Conservation (phyloP, 768 basidiomycete species). For the Coprinopsis marcescibilis region DNA sequence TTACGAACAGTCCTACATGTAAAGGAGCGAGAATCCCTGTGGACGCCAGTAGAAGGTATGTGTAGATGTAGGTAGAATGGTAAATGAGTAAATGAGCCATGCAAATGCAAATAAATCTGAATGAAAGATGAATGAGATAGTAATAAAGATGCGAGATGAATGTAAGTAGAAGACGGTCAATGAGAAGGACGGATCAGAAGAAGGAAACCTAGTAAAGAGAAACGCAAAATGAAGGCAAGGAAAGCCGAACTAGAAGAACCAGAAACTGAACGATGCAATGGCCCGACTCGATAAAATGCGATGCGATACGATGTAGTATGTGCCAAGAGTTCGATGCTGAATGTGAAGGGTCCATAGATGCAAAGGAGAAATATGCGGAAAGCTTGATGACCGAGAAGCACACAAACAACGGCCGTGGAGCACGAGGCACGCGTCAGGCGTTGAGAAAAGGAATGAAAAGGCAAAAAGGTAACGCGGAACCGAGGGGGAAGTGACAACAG, state of each 20-base stretch:
- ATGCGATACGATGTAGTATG: not conserved
- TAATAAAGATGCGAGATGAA: not conserved
- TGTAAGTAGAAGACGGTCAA: slow-evolving; percentile 7
- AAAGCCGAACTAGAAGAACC: slow-evolving; percentile 3
- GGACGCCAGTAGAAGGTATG: too few relatives aligned
- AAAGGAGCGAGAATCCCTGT: too few relatives aligned
- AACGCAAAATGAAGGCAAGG: slow-evolving; percentile 1
- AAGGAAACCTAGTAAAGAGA: not conserved
- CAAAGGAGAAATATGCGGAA: not conserved
- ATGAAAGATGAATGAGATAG: not conserved
- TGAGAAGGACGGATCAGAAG: not conserved
- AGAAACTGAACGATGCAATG: not conserved
- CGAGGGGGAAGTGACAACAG: too few relatives aligned
- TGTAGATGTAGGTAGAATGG: too few relatives aligned
- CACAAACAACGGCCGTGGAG: too few relatives aligned
- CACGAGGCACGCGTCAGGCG: too few relatives aligned
- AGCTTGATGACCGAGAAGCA: too few relatives aligned
- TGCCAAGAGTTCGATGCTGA: not conserved
- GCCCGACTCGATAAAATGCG: not conserved
- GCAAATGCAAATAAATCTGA: too few relatives aligned
- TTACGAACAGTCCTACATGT: too few relatives aligned
- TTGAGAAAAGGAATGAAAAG: too few relatives aligned
- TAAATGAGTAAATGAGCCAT: too few relatives aligned
- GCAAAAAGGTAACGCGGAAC: too few relatives aligned
- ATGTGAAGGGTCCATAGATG: not conserved